phyloP scores from a whole-genome alignment of 2,329 filamentous ascomycete genomes.

The Pyrenophora teres region DNA sequence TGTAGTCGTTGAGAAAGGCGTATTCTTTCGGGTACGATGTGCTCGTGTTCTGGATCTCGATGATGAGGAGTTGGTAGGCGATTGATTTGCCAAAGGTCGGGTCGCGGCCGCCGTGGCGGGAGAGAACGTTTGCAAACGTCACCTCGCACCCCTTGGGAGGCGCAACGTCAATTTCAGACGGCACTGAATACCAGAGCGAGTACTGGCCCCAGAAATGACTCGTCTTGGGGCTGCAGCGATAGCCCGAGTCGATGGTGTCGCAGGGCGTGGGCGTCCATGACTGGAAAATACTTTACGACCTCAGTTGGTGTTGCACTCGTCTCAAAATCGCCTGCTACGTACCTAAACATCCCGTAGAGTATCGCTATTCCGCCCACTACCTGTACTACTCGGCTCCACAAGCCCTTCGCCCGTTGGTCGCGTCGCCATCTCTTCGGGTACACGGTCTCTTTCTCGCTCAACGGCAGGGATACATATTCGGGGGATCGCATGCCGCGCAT shows the following conservation, averaged over 20 bases:
- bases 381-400: conserved; percentile 22
- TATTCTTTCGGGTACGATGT: conserved; percentile 65
- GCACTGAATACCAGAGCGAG: conserved; percentile 78
- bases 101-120: conserved; percentile 82
- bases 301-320: conserved; percentile 12
- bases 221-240: conserved; percentile 65
- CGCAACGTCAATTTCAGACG: conserved; percentile 64
- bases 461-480: conserved; percentile 36
- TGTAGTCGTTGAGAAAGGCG: conserved; percentile 72
- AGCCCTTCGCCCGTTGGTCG: conserved; percentile 13
- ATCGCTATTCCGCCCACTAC: conserved; percentile 23
- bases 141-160: conserved; percentile 71
- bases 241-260: conserved; percentile 61
- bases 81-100: conserved; percentile 72
- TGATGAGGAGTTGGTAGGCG: conserved; percentile 67
- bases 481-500: conserved; percentile 30
- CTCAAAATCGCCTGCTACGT: conserved; percentile 4
- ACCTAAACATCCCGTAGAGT: conserved; percentile 36
- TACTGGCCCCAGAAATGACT: conserved; percentile 85
- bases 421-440: conserved; percentile 25
- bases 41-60: conserved; percentile 65
- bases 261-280: conserved; percentile 47
- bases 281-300: conserved; percentile 22
- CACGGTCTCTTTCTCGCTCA: conserved; percentile 35
- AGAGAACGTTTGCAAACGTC: conserved; percentile 80